Evolutionary conservation across 495 filamentous ascomycete species (phyloP), one percentile per base, ranked within the genome.

Genomic region (Hamigera avellanea): DNA sequence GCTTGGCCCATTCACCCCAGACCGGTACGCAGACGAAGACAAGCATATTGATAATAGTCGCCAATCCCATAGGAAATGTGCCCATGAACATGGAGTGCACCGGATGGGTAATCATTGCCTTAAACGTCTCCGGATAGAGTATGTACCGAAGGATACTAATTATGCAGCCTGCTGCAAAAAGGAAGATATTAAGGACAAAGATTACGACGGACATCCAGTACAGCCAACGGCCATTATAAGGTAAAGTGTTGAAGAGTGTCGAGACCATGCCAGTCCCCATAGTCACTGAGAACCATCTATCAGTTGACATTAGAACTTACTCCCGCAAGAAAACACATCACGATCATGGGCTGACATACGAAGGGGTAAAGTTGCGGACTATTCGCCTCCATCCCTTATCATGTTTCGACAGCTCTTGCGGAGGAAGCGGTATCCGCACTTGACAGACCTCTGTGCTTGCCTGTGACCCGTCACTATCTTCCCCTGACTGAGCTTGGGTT

Each of bases 1-100:
- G 47, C 14, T 30, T 44, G 30, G 32, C 37, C 23, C 53, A 45
- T 6, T 47, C 25, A 3, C 64, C 62, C 64, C 62, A 69, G 7
- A 46, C 43, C 3, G 67, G 67, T 3, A 65, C 67, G 32, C 66
- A 72, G 2, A 67, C 53, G 19, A 64, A 50, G n/a, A 59, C 53
- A 25, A 63, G 54, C 67, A 71, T 70, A 36, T 73, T 70, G 26
- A 73, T 57, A 18, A 72, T 58, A 6, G 70, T 78, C 2, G 71
- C 69, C 28, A 76, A 58, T 7, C 71, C 72, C 68, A 76, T 74
- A 2, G 73, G 72, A 32, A 74, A 62, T 2, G 63, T 66, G 19
- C 67, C 73, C 1, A 76, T 38, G 37, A 76, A 76, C 19, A 78
- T 50, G 1, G 58, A 64, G 39, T 78, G 69, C 4, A 46, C 49